A percentile compares a stretch with the other conserved stretches of the same genome.
phyloP scores from a whole-genome alignment of 306 rosid species.

The Pterocarpus macrocarpus region DNA sequence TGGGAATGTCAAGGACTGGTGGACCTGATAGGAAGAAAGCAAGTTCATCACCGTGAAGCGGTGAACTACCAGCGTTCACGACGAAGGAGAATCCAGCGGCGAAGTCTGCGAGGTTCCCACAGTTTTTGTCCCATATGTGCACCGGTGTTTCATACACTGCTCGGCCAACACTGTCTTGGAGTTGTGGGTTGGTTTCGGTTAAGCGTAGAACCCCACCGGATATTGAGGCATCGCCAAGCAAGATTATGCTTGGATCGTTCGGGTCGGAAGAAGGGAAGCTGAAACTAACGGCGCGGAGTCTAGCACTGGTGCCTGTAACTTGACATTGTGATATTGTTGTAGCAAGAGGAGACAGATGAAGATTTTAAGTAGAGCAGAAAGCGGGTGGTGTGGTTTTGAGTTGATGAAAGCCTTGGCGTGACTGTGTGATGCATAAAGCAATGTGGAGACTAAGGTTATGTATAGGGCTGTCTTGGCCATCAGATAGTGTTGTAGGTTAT shows the following conservation, averaged over 20 bases:
- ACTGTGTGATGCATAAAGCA: not conserved
- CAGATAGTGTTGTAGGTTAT: not conserved
- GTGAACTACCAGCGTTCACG: not conserved
- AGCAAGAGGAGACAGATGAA: slow-evolving; percentile 39
- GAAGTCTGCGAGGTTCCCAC: slow-evolving; percentile 38
- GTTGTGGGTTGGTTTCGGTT: slow-evolving; percentile 27
- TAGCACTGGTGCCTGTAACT: not conserved
- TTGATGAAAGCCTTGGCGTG: slow-evolving; percentile 28
- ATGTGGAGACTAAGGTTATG: not conserved
- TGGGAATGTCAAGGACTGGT: not conserved
- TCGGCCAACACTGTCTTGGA: slow-evolving; percentile 38
- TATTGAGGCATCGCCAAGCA: not conserved
- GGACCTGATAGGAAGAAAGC: slow-evolving; percentile 47
- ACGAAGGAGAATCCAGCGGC: slow-evolving; percentile 33
- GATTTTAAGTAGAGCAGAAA: not conserved
- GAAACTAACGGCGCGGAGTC: slow-evolving; percentile 1
- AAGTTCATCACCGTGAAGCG: slow-evolving; percentile 43
- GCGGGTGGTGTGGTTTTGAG: not conserved
- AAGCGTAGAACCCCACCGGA: slow-evolving; percentile 23
- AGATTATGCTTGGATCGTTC: not conserved
- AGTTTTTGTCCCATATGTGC: slow-evolving; percentile 37
- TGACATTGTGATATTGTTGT: slow-evolving; percentile 18
- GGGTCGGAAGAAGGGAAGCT: not conserved
- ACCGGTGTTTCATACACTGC: slow-evolving; percentile 12
- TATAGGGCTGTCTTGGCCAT: slow-evolving; percentile 30